phyloP scores from a whole-genome alignment of 306 rosid genomes.

The Hippophae gyantsensis region DNA sequence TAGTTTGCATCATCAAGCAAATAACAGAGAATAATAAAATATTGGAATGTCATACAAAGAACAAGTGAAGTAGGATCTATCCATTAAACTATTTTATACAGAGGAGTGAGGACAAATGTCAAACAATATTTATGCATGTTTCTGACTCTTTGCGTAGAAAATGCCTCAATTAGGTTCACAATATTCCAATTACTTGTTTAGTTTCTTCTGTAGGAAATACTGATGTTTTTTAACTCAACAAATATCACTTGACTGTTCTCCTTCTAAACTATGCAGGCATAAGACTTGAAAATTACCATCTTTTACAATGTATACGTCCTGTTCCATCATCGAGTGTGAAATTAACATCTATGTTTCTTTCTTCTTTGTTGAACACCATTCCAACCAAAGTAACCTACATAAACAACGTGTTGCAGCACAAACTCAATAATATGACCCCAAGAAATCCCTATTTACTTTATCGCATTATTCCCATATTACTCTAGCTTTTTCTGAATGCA shows the following conservation, averaged over 20 bases:
- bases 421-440: neutral
- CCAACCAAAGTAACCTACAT: slow-evolving; percentile 48
- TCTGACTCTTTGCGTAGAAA: too few relatives aligned
- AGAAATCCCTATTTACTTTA: neutral
- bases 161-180: too few relatives aligned
- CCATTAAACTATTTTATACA: too few relatives aligned
- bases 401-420: neutral
- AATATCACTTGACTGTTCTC: neutral
- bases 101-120: too few relatives aligned
- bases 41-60: neutral
- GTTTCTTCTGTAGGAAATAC: slow-evolving; percentile 1
- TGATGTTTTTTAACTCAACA: neutral
- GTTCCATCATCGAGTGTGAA: slow-evolving; percentile 78
- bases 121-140: too few relatives aligned
- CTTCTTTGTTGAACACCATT: slow-evolving; percentile 61
- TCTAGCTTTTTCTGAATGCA: neutral
- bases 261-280: neutral
- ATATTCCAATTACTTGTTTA: neutral
- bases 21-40: neutral
- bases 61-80: neutral
- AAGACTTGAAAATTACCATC: slow-evolving; percentile 55
- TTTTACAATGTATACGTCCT: slow-evolving; percentile 64
- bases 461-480: neutral
- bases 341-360: slow-evolving; percentile 61
- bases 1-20: neutral